Percentiles rank a stretch among this genome's conserved stretches.
Evolutionary conservation across 2,329 filamentous ascomycete species (phyloP).

Genomic region (Graphilbum ipis-grandicollis): DNA sequence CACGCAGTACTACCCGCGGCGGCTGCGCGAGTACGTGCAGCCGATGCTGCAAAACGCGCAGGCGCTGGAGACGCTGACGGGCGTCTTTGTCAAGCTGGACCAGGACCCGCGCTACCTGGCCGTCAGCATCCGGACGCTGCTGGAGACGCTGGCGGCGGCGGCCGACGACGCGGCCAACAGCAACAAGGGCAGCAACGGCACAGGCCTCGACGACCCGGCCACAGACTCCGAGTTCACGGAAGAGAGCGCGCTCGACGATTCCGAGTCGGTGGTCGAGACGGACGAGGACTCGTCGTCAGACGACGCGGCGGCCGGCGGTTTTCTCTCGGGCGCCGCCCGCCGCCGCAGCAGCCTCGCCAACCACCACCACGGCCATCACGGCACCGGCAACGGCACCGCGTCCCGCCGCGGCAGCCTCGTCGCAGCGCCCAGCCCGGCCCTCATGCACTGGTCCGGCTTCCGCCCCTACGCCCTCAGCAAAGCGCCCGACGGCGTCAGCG

Average conservation of each 20-base stretch:
- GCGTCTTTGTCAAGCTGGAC: constrained; percentile 9
- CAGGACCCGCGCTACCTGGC: constrained; percentile 8
- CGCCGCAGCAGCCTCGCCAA: constrained; percentile 4
- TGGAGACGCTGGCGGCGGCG: constrained; percentile 7
- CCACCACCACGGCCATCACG: not conserved
- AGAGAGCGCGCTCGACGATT: constrained; percentile 6
- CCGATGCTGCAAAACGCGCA: constrained; percentile 7
- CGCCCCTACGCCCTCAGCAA: constrained; percentile 7
- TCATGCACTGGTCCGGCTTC: constrained; percentile 7
- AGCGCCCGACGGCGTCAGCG: constrained; percentile 5
- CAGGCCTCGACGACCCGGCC: constrained; percentile 4
- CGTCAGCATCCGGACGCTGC: constrained; percentile 5
- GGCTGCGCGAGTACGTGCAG: constrained; percentile 6
- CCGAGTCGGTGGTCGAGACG: constrained; percentile 4
- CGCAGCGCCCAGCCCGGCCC: not conserved
- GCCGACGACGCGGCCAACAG: constrained; percentile 4
- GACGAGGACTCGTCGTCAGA: constrained; percentile 2
- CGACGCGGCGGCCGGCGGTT: not conserved
- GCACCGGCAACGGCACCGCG: not conserved
- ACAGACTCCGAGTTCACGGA: constrained; percentile 3
- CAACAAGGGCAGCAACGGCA: constrained; percentile 2
- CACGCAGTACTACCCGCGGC: constrained; percentile 4
- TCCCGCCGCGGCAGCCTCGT: not conserved
- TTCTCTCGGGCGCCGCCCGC: not conserved
- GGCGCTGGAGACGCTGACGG: constrained; percentile 8